A percentile compares a stretch with the other conserved stretches of the same genome.
Evolutionary conservation across 371 early-diverging fungal species (phyloP).

Genomic region (Saksenaea vasiformis): DNA sequence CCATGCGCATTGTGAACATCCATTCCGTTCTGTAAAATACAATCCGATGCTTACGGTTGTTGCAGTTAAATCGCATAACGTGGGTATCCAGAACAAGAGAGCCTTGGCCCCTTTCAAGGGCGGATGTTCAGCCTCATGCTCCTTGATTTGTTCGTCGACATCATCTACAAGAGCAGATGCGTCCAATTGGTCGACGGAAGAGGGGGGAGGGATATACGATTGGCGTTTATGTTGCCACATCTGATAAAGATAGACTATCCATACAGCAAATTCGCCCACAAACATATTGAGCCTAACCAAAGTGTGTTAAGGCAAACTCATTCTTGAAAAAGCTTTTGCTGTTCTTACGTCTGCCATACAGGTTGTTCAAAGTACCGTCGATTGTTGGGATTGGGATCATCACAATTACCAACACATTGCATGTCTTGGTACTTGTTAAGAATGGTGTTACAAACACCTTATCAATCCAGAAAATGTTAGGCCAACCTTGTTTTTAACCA

Average conservation of each 20-base stretch:
- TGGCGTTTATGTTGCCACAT: conserved; percentile 18
- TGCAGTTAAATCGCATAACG: conserved; percentile 88
- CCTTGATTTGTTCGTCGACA: conserved; percentile 25
- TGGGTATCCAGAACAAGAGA: conserved; percentile 86
- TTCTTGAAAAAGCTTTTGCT: neutral
- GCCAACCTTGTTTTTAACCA: neutral
- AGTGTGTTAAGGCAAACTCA: neutral
- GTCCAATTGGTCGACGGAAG: conserved; percentile 45
- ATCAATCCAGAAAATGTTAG: neutral
- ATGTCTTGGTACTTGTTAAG: conserved; percentile 85
- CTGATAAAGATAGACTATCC: conserved; percentile 46
- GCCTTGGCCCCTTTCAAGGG: conserved; percentile 60
- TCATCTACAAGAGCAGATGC: conserved; percentile 38
- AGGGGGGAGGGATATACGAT: conserved; percentile 26
- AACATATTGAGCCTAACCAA: conserved; percentile 83
- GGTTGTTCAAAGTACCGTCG: conserved; percentile 91
- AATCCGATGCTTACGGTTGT: conserved; percentile 71
- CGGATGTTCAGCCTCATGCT: conserved; percentile 10
- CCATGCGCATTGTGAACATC: neutral
- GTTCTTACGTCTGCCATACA: conserved; percentile 86
- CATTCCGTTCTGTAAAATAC: no score
- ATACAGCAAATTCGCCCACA: conserved; percentile 79
- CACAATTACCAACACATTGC: conserved; percentile 89
- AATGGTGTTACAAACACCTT: conserved; percentile 78
- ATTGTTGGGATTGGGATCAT: conserved; percentile 73